A percentile compares a stretch with the other conserved stretches of the same genome.
Evolutionary conservation across 805 yeast genomes (phyloP).

Genomic region (Pichia cabralensis): DNA sequence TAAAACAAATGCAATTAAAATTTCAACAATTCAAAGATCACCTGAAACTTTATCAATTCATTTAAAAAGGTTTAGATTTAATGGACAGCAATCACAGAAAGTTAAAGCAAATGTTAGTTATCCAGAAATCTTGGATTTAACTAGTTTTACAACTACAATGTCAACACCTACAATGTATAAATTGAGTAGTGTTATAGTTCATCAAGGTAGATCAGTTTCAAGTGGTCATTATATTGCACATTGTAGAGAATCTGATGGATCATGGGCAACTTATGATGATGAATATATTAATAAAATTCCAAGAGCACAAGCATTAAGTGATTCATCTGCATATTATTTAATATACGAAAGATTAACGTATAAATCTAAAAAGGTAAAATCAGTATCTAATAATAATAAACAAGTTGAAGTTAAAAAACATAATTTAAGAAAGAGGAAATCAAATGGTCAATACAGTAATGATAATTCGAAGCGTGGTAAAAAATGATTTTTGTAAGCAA

Average conservation of each 20-base stretch:
- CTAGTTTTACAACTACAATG: constrained; percentile 44
- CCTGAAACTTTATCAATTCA: constrained; percentile 87
- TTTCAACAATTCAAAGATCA: constrained; percentile 62
- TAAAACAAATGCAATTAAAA: constrained; percentile 68
- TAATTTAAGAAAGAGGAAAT: neutral
- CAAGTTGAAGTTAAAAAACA: neutral
- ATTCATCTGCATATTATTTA: constrained; percentile 85
- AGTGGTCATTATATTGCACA: constrained; percentile 91
- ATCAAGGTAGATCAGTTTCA: constrained; percentile 86
- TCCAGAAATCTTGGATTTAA: constrained; percentile 65
- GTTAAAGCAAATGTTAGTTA: constrained; percentile 81
- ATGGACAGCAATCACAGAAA: constrained; percentile 66
- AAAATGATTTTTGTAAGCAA: too few relatives aligned
- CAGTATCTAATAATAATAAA: neutral
- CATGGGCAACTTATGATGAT: constrained; percentile 93
- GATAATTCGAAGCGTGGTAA: too few relatives aligned
- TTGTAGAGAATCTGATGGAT: constrained; percentile 83
- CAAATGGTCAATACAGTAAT: too few relatives aligned
- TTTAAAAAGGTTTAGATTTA: constrained; percentile 83
- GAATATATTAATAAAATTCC: constrained; percentile 70
- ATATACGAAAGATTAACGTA: constrained; percentile 72
- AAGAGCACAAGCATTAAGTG: constrained; percentile 65
- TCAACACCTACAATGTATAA: constrained; percentile 51
- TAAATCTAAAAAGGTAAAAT: constrained; percentile 24
- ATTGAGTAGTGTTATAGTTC: constrained; percentile 77